Base-by-base conservation (phyloP, 257 asterid species). In the Solanum chaucha region DNA sequence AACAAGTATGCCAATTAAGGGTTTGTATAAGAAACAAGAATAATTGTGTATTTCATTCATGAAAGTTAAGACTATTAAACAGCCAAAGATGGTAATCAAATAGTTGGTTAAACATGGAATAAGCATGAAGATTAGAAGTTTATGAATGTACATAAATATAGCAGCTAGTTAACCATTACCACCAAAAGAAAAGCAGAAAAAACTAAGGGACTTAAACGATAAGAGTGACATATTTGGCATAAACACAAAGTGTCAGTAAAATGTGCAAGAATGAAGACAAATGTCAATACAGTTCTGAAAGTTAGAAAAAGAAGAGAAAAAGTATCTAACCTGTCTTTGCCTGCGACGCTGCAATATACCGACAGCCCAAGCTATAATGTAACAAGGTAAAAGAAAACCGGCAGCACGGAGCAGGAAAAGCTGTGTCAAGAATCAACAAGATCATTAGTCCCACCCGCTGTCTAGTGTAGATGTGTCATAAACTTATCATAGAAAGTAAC, bases 361-460 rank as follows among this genome's bases (percentile, higher is more conserved):
- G 87, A 92, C 85, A 15, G 90, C 93, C 94, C 94, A 92, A 82
- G 93, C 93, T 90, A 92, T 89, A 48, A 90, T 87, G 72, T 90
- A 92, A 87, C 91, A 90, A 5, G 94, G 94, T 75, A 92, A 90
- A 68, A 92, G 91, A 72, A 92, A 89, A 87, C 92, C 89, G 68
- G 89, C 91, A 84, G 89, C 94, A 28, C 92, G 92, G 34, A 92
- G 94, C 90, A 92, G 81, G 88, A 92, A 92, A 88, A 92, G 90
- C 94, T 92, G 75, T 89, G 82, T 72, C 78, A 72, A 82, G 71
- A 22, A 59, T 82, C 72, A 89, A 58, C 40, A 51, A 65, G 19
- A 55, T 26, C 74, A 87, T 86, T 20, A 83, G 40, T 55, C 72
- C 24, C 85, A 68, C 13, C 41, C 22, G 1, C 58, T 67, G 14